Percentiles rank a stretch among this genome's conserved stretches.
Conservation (phyloP, 768 basidiomycete species). For the Steccherinum ochraceum region DNA sequence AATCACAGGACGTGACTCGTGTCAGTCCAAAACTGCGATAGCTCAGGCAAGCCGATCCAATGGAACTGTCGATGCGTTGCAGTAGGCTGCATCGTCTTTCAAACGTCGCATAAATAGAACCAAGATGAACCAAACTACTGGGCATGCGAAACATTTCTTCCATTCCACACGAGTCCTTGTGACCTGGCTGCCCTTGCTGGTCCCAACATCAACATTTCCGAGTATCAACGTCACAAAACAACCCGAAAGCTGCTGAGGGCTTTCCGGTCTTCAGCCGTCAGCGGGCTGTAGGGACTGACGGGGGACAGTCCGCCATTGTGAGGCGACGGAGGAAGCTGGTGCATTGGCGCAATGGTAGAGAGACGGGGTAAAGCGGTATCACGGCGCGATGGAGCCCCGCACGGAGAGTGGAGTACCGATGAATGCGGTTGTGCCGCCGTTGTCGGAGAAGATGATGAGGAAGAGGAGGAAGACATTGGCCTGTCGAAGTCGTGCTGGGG, state of each 20-base stretch:
- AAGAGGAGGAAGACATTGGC: constrained; percentile 11
- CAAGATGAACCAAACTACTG: background rate
- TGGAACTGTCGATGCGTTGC: no score
- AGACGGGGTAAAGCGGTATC: constrained; percentile 18
- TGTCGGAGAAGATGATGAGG: constrained; percentile 8
- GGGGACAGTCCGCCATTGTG: background rate
- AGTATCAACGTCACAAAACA: constrained; percentile 24
- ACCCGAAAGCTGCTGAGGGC: constrained; percentile 29
- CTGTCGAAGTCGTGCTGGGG: background rate
- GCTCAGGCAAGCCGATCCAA: no score
- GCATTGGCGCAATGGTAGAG: constrained; percentile 20
- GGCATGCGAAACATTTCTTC: background rate
- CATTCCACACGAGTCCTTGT: background rate
- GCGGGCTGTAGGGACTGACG: constrained; percentile 20
- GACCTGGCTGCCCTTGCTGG: background rate
- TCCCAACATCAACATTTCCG: no score
- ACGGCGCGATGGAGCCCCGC: background rate
- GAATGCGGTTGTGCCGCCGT: constrained; percentile 7
- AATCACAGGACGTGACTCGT: no score
- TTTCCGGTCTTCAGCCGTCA: constrained; percentile 28
- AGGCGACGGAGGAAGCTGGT: constrained; percentile 12
- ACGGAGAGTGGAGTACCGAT: constrained; percentile 1
- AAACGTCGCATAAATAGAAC: background rate
- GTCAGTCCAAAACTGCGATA: no score
- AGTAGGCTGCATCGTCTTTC: no score